Base-by-base conservation (phyloP, 768 basidiomycete species). In the Russula sp. region DNA sequence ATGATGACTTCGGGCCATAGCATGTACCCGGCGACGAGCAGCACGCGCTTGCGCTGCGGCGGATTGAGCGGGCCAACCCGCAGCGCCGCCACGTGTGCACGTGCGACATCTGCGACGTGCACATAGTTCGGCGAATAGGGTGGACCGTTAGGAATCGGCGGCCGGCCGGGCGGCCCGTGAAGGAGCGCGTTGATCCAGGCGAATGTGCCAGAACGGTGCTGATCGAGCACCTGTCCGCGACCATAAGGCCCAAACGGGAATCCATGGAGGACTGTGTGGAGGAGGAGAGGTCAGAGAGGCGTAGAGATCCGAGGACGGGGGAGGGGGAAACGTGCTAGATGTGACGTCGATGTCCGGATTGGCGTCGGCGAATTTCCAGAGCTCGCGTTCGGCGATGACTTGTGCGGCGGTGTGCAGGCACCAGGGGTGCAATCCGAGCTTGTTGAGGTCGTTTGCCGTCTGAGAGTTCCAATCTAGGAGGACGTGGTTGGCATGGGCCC, bases 111-210 rank as follows among this genome's bases (percentile, higher is more conserved):
- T 13, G 47, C 22, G 8, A 64, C 48, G 42, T 64, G 63, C 6
- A 64, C 48, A 53, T 64, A 64, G 34, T 64, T 64, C 27, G 63
- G 63, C 31, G 63, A 64, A 14, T 60, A 64, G 4, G 63, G 63
- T 1, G 54, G 54, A 2, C 40, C 63, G 3, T 64, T 64, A 7
- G 57, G 58, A 3, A 45, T 55, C 48, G 50, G 37, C 9, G 63
- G 53, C 10, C 63, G 31, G 53, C 63, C 63, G 27, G 54, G 27
- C 9, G 58, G 58, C 0, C 63, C 63, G 49, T 64, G 32, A 27
- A 64, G 22, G 31, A 64, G 63, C 42, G 22, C 48, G n/a, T 53
- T 50, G 34, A 64, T 32, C 63, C 63, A 64, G 20, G 63, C 63
- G 42, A 64, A 64, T 5, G 63, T 60, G 27, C 63, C 63, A 31